Base-by-base conservation (phyloP, 1,139 yeast species). In the Saccharomyces hybrid region DNA sequence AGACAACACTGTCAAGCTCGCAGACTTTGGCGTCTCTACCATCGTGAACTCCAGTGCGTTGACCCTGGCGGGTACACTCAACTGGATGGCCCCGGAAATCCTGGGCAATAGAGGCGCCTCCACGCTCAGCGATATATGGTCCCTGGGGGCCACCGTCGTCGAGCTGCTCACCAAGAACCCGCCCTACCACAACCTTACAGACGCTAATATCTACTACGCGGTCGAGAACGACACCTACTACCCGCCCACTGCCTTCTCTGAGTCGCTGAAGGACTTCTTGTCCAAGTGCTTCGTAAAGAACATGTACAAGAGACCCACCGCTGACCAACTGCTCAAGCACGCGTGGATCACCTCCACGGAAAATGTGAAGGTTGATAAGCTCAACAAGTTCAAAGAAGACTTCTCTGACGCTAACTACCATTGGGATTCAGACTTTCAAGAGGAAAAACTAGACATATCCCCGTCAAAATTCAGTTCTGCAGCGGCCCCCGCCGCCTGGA, bases 31-130 rank as follows among this genome's bases (percentile, higher is more conserved):
- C 2, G 99, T 93, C 9, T 96, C 99, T 0, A 96, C 98, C 1
- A 88, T 87, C 66, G 80, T 88, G 26, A 81, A 93, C 0, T 76
- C 86, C 11, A 81, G 83, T 52, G 69, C 68, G 2, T 75, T 84
- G 64, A 91, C 98, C 0, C 86, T 91, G 74, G 98, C 95, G 0
- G 99, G 99, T 1, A 93, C 99, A 0, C 96, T 98, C 0, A 93
- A 93, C 69, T 95, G 99, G 99, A 95, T 95, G 99, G 99, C 98
- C 0, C 99, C 99, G 0, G 99, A 93, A 67, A 96, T 93, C 32
- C 89, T 93, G 48, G 84, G 87, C 16, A 84, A 90, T 60, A 88
- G 86, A 63, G 96, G 96, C 5, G 84, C 95, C 2, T 85, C 95
- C 46, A 83, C 95, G 0, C 88, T 95, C 0, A 88, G 96, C 3